Conservation (phyloP, 148 eudicot species). For the Amaranthus palmeri region DNA sequence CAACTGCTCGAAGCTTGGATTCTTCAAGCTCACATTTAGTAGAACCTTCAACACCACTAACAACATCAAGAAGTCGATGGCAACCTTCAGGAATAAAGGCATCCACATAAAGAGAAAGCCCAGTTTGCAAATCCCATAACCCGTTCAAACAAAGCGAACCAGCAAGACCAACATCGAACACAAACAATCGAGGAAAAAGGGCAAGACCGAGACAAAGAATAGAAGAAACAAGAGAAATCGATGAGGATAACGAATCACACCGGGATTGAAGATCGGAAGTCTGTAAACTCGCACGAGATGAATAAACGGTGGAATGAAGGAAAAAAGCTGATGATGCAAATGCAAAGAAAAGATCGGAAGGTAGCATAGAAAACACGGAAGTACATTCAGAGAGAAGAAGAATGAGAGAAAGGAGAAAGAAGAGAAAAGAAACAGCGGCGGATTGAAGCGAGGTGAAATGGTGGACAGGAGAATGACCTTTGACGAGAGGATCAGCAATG, state of each 20-base stretch:
- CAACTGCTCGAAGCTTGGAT: slow-evolving; percentile 63
- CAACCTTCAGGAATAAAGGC: slow-evolving; percentile 88
- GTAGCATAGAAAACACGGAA: slow-evolving; percentile 45
- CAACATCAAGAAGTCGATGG: slow-evolving; percentile 72
- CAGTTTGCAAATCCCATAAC: slow-evolving; percentile 71
- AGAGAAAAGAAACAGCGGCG: slow-evolving; percentile 55
- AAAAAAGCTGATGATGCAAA: slow-evolving; percentile 47
- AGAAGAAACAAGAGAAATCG: slow-evolving; percentile 50
- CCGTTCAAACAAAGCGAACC: slow-evolving; percentile 60
- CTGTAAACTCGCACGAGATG: slow-evolving; percentile 39
- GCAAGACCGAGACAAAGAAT: slow-evolving; percentile 49
- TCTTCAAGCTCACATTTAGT: slow-evolving; percentile 85
- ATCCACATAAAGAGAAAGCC: slow-evolving; percentile 67
- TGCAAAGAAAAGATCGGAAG: slow-evolving; percentile 63
- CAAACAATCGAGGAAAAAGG: slow-evolving; percentile 48
- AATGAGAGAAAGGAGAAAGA: slow-evolving; percentile 49
- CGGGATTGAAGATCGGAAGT: slow-evolving; percentile 55
- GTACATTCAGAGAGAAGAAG: slow-evolving; percentile 54
- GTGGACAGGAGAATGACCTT: slow-evolving; percentile 72
- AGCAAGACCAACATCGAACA: slow-evolving; percentile 52
- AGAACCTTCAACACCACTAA: slow-evolving; percentile 69
- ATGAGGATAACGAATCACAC: slow-evolving; percentile 45
- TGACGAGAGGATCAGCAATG: slow-evolving; percentile 63
- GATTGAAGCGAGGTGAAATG: slow-evolving; percentile 63
- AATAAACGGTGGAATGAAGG: slow-evolving; percentile 44